Percentiles rank a stretch among this genome's conserved stretches.
These are phyloP conservation scores for Lentinula boryana DNA, from an alignment of 768 basidiomycete genomes.

Conservation along the genomic window DNA sequence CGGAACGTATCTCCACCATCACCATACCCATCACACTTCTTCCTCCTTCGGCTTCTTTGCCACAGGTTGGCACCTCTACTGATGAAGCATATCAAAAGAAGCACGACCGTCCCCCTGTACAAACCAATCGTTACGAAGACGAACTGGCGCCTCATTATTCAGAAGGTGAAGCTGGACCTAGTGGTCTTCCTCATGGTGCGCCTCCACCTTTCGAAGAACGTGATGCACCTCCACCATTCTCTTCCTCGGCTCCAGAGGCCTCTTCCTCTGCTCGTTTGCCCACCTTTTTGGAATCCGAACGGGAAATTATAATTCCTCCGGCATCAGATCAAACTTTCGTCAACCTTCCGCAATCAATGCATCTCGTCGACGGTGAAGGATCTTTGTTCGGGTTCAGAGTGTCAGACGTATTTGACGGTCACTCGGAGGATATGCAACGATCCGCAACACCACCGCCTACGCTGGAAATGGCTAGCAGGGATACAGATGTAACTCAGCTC, in stretches of 20 bases:
- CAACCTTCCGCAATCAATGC: constrained; percentile 23
- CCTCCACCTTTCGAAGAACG: constrained; percentile 86
- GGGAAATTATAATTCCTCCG: constrained; percentile 64
- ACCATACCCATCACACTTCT: constrained; percentile 67
- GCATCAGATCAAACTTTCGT: constrained; percentile 31
- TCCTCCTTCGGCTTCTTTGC: constrained; percentile 72
- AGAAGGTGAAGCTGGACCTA: constrained; percentile 72
- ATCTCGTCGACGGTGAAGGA: constrained; percentile 67
- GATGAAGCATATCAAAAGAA: constrained; percentile 83
- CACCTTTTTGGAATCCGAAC: constrained; percentile 77
- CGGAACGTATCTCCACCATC: constrained; percentile 60
- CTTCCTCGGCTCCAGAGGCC: constrained; percentile 43
- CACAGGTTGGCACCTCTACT: constrained; percentile 65
- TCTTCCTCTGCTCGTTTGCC: constrained; percentile 59
- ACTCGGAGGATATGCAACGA: constrained; percentile 61
- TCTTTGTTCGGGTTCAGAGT: constrained; percentile 65
- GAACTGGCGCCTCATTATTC: constrained; percentile 62
- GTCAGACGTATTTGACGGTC: constrained; percentile 77
- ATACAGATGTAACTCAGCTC: constrained; percentile 65
- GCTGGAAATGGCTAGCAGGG: constrained; percentile 67
- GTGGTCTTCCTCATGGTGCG: constrained; percentile 53
- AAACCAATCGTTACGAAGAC: constrained; percentile 68
- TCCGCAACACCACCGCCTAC: constrained; percentile 69
- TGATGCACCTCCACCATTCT: constrained; percentile 75
- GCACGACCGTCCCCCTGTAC: constrained; percentile 73